These are phyloP conservation scores for Leucaena leucocephala DNA, from an alignment of 306 rosid genomes.

Conservation along the genomic window DNA sequence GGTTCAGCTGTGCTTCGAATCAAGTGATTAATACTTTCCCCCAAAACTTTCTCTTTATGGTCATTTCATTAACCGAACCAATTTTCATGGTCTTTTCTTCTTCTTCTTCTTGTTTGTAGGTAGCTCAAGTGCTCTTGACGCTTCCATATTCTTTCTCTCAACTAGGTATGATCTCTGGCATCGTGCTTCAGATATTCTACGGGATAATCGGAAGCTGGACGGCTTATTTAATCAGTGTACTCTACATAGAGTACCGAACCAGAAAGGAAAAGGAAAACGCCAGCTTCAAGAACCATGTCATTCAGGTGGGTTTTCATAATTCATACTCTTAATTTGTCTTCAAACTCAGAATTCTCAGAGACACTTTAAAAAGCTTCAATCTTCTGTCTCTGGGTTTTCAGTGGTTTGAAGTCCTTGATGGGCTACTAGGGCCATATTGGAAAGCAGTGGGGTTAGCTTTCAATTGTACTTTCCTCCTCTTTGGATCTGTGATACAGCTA, in stretches of 20 bases:
- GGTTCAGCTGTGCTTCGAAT: constrained; percentile 99
- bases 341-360: neutral
- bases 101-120: constrained; percentile 51
- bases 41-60: neutral
- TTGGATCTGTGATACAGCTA: constrained; percentile 98
- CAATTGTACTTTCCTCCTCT: constrained; percentile 96
- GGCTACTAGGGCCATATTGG: constrained; percentile 90
- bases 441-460: constrained; percentile 90
- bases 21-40: constrained; percentile 50
- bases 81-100: neutral
- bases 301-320: constrained; percentile 60
- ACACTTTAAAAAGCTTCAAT: neutral
- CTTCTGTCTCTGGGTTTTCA: constrained; percentile 31
- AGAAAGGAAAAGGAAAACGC: constrained; percentile 95
- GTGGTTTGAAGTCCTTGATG: constrained; percentile 99
- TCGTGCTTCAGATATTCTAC: constrained; percentile 78
- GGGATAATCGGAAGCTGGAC: constrained; percentile 98
- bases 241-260: constrained; percentile 78
- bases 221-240: constrained; percentile 91
- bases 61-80: neutral
- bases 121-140: constrained; percentile 92
- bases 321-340: neutral
- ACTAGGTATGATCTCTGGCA: constrained; percentile 85
- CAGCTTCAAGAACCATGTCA: constrained; percentile 92
- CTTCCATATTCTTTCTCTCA: constrained; percentile 99